Evolutionary conservation across 345 rosid genomes (phyloP).

Genomic region (Hirschfeldia incana): DNA sequence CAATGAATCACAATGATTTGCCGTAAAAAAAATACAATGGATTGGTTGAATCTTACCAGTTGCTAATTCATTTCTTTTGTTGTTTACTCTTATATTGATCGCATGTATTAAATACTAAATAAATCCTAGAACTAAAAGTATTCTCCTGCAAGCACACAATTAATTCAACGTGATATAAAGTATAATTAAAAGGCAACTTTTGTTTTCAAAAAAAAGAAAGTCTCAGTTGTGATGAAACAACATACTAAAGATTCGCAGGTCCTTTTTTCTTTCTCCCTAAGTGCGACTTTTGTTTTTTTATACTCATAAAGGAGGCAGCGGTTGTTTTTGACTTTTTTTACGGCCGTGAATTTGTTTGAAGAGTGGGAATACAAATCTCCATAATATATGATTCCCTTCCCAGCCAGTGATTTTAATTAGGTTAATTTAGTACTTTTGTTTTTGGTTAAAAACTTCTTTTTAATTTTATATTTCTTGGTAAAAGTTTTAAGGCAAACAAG

Average conservation of each 20-base stretch:
- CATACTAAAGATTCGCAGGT: not conserved
- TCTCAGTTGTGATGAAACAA: not conserved
- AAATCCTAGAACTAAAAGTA: not conserved
- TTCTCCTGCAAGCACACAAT: not conserved
- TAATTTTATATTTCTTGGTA: not conserved
- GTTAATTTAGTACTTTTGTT: not conserved
- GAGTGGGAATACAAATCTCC: conserved; percentile 22
- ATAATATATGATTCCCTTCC: conserved; percentile 18
- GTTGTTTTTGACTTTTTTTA: conserved; percentile 1
- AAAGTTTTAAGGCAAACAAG: not conserved
- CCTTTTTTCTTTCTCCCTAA: not conserved
- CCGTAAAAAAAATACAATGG: not conserved
- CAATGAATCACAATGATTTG: not conserved
- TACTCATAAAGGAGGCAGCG: not conserved
- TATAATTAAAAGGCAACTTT: not conserved
- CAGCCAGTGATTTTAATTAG: not conserved
- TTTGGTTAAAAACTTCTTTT: not conserved
- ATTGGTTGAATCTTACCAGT: not conserved
- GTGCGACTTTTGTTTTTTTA: not conserved
- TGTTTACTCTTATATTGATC: not conserved
- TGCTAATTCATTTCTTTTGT: not conserved
- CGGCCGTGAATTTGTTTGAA: conserved; percentile 22
- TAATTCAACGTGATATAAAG: not conserved
- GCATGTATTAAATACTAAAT: not conserved
- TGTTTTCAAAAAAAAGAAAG: too few species aligned